Conservation (phyloP, 2,329 filamentous ascomycete species). For the Aspergillus oerlinghausenensis region DNA sequence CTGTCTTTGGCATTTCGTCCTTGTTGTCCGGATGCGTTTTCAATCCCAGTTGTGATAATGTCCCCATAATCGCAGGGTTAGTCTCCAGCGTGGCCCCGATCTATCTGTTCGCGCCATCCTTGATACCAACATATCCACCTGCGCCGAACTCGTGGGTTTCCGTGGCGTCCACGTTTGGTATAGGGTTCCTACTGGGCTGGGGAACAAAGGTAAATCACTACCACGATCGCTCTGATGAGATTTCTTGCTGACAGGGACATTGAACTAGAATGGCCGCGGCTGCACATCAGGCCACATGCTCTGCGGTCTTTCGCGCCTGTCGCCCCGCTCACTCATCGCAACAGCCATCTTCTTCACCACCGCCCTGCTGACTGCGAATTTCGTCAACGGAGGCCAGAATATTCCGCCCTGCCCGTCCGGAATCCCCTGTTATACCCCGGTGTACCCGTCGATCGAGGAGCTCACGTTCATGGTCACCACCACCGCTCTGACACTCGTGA, state of each 20-base stretch:
- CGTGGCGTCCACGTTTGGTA: constrained; percentile 35
- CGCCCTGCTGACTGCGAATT: constrained; percentile 41
- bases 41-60: constrained; percentile 37
- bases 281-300: constrained; percentile 56
- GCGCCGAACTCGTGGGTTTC: constrained; percentile 31
- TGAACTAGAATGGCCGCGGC: constrained; percentile 41
- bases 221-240: neutral
- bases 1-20: constrained; percentile 48
- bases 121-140: constrained; percentile 42
- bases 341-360: constrained; percentile 43
- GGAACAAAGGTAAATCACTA: constrained; percentile 47
- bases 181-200: constrained; percentile 47
- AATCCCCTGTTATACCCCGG: constrained; percentile 44
- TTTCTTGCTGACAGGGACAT: neutral
- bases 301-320: constrained; percentile 48
- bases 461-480: constrained; percentile 32
- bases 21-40: constrained; percentile 41
- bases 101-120: constrained; percentile 39
- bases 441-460: constrained; percentile 38
- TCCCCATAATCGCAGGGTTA: constrained; percentile 46
- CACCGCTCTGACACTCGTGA: constrained; percentile 25
- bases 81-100: constrained; percentile 42
- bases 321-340: constrained; percentile 46
- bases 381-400: constrained; percentile 28
- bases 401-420: constrained; percentile 37